These are phyloP conservation scores for Lindgomyces ingoldianus DNA, from an alignment of 495 filamentous ascomycete species.

Conservation along the genomic window DNA sequence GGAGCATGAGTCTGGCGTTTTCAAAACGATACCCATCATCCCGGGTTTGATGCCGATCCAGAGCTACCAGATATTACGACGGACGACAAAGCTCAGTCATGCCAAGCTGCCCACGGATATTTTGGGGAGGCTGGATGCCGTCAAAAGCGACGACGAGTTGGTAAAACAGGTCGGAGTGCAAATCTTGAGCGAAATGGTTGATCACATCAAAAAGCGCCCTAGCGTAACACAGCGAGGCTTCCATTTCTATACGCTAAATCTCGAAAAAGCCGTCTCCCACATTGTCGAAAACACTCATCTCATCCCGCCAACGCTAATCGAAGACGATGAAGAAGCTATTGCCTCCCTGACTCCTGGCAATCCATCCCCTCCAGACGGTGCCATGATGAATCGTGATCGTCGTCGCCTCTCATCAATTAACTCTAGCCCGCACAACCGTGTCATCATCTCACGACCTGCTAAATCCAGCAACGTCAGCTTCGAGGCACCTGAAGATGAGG, in stretches of 20 bases:
- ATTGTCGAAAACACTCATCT: conserved; percentile 84
- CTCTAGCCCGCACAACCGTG: conserved; percentile 74
- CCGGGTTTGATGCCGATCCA: conserved; percentile 97
- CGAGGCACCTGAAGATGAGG: conserved; percentile 68
- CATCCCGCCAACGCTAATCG: conserved; percentile 55
- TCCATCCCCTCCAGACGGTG: conserved; percentile 35
- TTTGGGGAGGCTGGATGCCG: conserved; percentile 68
- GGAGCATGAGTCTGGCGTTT: conserved; percentile 78
- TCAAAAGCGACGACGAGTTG: conserved; percentile 87
- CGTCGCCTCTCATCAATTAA: conserved; percentile 50
- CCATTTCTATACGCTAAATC: conserved; percentile 96
- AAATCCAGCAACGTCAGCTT: conserved; percentile 55
- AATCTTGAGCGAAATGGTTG: conserved; percentile 70
- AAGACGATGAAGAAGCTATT: conserved; percentile 49
- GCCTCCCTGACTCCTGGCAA: conserved; percentile 52
- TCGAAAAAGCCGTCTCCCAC: conserved; percentile 94
- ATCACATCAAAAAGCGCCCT: conserved; percentile 65
- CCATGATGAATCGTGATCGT: conserved; percentile 11
- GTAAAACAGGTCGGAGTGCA: conserved; percentile 71
- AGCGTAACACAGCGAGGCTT: conserved; percentile 68
- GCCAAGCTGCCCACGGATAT: conserved; percentile 73
- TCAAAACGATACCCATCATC: conserved; percentile 87
- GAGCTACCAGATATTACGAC: conserved; percentile 89
- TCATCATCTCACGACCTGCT: conserved; percentile 67
- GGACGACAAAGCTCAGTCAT: conserved; percentile 94